These are phyloP conservation scores for Trifolium repens DNA, from an alignment of 306 rosid genomes.

Conservation along the genomic window DNA sequence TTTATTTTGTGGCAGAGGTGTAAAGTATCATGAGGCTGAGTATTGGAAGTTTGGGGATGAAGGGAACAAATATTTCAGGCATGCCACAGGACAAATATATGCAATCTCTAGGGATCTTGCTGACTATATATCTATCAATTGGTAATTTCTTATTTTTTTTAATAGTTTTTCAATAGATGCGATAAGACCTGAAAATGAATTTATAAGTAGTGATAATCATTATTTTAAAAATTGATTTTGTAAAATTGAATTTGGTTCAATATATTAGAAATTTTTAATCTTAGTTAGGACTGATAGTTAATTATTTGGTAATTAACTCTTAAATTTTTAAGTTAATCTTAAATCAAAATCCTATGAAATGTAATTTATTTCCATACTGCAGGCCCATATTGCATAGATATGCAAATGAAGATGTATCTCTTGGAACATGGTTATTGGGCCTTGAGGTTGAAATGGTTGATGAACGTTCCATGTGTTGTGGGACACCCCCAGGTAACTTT, in stretches of 20 bases:
- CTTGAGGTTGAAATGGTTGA: conserved; percentile 79
- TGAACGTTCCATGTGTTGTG: conserved; percentile 92
- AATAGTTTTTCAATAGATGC: too few species aligned
- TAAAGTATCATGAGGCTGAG: conserved; percentile 88
- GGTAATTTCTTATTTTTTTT: conserved; percentile 41
- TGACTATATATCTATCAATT: conserved; percentile 69
- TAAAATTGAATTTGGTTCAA: too few species aligned
- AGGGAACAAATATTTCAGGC: conserved; percentile 93
- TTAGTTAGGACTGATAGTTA: not conserved
- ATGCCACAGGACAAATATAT: conserved; percentile 95
- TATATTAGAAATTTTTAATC: too few species aligned
- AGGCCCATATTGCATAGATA: conserved; percentile 87
- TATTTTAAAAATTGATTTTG: too few species aligned
- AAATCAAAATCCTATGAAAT: too few species aligned
- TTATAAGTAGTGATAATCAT: too few species aligned
- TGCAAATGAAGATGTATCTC: conserved; percentile 90
- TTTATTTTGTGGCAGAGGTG: conserved; percentile 55
- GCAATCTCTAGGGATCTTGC: conserved; percentile 92
- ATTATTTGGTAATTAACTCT: not conserved
- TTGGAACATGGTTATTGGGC: conserved; percentile 90
- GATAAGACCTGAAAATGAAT: too few species aligned
- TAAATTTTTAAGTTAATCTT: too few species aligned
- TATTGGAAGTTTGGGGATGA: conserved; percentile 93
- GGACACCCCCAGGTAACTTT: conserved; percentile 72
- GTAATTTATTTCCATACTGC: not conserved